These are phyloP conservation scores for Diaporthe ilicicola DNA, from an alignment of 2,329 filamentous ascomycete genomes.

Conservation along the genomic window DNA sequence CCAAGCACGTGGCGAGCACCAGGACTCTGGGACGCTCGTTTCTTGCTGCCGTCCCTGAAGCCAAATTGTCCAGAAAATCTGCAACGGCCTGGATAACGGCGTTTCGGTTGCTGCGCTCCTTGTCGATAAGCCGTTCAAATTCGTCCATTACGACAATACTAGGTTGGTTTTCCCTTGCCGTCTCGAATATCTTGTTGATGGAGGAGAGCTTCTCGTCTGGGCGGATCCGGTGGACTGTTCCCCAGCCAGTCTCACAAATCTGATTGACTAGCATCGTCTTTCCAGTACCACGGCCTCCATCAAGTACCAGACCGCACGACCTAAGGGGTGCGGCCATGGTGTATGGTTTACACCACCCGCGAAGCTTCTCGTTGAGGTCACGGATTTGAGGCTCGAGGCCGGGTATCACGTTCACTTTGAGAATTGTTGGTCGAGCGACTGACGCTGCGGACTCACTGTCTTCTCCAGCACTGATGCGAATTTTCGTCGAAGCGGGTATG, in stretches of 20 bases:
- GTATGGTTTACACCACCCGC: constrained; percentile 39
- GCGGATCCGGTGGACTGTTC: constrained; percentile 70
- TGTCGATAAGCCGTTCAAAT: constrained; percentile 74
- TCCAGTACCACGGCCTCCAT: constrained; percentile 85
- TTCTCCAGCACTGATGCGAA: constrained; percentile 43
- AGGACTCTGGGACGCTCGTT: constrained; percentile 65
- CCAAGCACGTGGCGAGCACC: constrained; percentile 77
- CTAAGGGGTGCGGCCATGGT: constrained; percentile 45
- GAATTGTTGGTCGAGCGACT: constrained; percentile 39
- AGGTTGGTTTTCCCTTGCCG: constrained; percentile 74
- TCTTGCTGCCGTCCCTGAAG: constrained; percentile 46
- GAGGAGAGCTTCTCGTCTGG: constrained; percentile 63
- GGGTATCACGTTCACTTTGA: constrained; percentile 66
- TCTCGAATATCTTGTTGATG: constrained; percentile 74
- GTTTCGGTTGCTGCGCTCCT: constrained; percentile 60
- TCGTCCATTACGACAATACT: constrained; percentile 84
- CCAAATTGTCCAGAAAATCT: constrained; percentile 62
- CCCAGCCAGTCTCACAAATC: constrained; percentile 75
- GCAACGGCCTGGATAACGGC: constrained; percentile 60
- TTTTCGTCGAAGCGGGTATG: constrained; percentile 45
- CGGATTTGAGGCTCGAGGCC: constrained; percentile 72
- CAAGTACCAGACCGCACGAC: constrained; percentile 73
- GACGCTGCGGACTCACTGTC: constrained; percentile 46
- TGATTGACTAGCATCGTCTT: constrained; percentile 79
- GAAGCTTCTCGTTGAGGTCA: constrained; percentile 73